Base-by-base conservation (phyloP, 305 asterid species). In the Solanum aculeatissimum region DNA sequence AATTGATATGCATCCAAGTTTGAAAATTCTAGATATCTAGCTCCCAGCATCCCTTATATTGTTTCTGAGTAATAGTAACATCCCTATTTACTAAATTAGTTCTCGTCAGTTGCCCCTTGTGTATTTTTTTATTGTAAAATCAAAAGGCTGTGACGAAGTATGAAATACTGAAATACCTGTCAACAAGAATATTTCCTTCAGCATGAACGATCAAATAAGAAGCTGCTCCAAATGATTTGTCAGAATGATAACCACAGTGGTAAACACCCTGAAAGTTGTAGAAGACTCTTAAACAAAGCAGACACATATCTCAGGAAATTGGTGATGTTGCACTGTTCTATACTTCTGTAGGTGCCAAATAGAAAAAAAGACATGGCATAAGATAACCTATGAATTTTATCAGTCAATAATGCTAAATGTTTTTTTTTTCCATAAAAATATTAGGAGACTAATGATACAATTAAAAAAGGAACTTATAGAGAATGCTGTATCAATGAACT, bases 201-300 rank as follows among this genome's bases (percentile, higher is more conserved):
- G 92, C 93, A 29, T 88, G 93, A 85, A 87, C 88, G 42, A 93
- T 87, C 83, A 93, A 87, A 89, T 92, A 93, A 82, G 97, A 89
- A 47, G 95, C 51, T 81, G 93, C 94, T 75, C 97, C 97, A 88
- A 74, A 92, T 66, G 97, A 93, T 89, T 93, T 93, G 65, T 89
- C 93, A 80, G 95, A 92, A 88, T 92, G 95, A 87, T 91, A 91
- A 84, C 97, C 97, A 85, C 94, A 92, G 88, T 93, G 97, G 86
- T 92, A 92, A 80, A 93, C 90, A 81, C 95, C 95, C 95, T 92
- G 90, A 86, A 75, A 81, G 45, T 58, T 42, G 42, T 43, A 38
- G 40, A 57, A 60, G 32, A 15, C 43, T 42, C 75, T 81, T 49
- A 49, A 42, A 74, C 21, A 45, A 74, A 25, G 57, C 80, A 45